Evolutionary conservation across 2,329 filamentous ascomycete species (phyloP).

Genomic region (Kalmusia sp.): DNA sequence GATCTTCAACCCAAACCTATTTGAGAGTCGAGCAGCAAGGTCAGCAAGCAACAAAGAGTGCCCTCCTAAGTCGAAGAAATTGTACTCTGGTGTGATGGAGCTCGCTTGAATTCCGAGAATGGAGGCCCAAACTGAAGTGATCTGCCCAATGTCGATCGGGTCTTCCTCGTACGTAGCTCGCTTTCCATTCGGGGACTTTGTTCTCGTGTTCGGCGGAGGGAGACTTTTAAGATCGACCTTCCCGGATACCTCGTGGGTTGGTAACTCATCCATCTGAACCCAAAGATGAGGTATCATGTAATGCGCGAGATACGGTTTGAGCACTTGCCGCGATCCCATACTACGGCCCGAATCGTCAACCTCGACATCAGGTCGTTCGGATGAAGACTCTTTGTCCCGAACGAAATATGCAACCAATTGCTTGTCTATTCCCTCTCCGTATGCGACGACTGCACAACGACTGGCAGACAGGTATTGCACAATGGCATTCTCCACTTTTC

Average conservation of each 20-base stretch:
- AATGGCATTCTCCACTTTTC: constrained; percentile 77
- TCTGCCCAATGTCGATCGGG: constrained; percentile 69
- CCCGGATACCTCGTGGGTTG: constrained; percentile 79
- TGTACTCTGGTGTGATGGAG: constrained; percentile 71
- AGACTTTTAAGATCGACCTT: constrained; percentile 78
- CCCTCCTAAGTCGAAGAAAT: constrained; percentile 82
- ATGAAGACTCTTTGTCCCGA: constrained; percentile 65
- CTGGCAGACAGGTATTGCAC: constrained; percentile 73
- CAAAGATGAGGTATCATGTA: constrained; percentile 85
- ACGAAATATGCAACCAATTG: constrained; percentile 82
- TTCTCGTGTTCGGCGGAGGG: constrained; percentile 62
- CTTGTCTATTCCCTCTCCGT: constrained; percentile 76
- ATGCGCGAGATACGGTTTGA: constrained; percentile 73
- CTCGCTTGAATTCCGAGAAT: constrained; percentile 70
- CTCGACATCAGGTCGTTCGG: constrained; percentile 66
- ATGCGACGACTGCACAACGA: constrained; percentile 74
- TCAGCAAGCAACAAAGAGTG: constrained; percentile 81
- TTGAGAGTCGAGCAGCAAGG: constrained; percentile 72
- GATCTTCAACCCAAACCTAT: constrained; percentile 75
- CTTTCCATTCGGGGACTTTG: constrained; percentile 55
- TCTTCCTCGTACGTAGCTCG: constrained; percentile 63
- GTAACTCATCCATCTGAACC: constrained; percentile 74
- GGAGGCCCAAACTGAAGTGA: constrained; percentile 75
- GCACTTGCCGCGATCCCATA: constrained; percentile 68
- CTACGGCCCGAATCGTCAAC: constrained; percentile 77